Percentiles rank a stretch among this genome's conserved stretches.
Conservation (phyloP, 2,329 filamentous ascomycete genomes). For the Ascochyta koolunga region DNA sequence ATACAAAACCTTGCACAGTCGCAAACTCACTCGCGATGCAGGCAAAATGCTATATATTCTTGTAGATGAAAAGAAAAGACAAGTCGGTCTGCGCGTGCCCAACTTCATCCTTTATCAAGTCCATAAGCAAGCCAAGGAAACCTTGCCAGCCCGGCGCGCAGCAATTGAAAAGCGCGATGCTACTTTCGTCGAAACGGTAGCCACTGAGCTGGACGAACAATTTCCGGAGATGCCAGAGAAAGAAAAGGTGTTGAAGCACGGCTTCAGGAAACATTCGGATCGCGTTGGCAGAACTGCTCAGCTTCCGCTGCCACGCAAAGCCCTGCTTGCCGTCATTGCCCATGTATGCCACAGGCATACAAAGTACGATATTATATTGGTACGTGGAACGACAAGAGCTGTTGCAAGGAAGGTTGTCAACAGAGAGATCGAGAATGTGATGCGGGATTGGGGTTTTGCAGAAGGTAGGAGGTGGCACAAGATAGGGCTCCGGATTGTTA, state of each 20-base stretch:
- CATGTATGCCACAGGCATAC: conserved; percentile 59
- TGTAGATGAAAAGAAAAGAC: conserved; percentile 29
- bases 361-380: conserved; percentile 53
- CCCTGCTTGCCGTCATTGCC: conserved; percentile 56
- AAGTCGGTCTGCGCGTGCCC: conserved; percentile 54
- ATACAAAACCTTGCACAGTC: conserved; percentile 44
- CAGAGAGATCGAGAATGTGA: conserved; percentile 27
- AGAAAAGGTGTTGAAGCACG: conserved; percentile 50
- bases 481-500: background rate
- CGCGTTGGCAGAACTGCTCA: conserved; percentile 56
- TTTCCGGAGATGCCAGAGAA: conserved; percentile 52
- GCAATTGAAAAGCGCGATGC: conserved; percentile 46
- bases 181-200: conserved; percentile 25
- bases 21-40: conserved; percentile 40
- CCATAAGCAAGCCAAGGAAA: conserved; percentile 46
- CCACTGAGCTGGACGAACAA: conserved; percentile 41
- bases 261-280: conserved; percentile 55
- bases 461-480: conserved; percentile 24
- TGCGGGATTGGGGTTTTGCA: conserved; percentile 34
- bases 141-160: conserved; percentile 48
- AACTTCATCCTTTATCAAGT: conserved; percentile 48
- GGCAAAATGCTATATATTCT: conserved; percentile 37
- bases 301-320: conserved; percentile 50
- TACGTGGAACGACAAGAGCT: conserved; percentile 17
- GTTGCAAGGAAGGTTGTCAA: conserved; percentile 32